These are phyloP conservation scores for Linnemannia hyalina DNA, from an alignment of 192 early-diverging fungal genomes.

Conservation along the genomic window DNA sequence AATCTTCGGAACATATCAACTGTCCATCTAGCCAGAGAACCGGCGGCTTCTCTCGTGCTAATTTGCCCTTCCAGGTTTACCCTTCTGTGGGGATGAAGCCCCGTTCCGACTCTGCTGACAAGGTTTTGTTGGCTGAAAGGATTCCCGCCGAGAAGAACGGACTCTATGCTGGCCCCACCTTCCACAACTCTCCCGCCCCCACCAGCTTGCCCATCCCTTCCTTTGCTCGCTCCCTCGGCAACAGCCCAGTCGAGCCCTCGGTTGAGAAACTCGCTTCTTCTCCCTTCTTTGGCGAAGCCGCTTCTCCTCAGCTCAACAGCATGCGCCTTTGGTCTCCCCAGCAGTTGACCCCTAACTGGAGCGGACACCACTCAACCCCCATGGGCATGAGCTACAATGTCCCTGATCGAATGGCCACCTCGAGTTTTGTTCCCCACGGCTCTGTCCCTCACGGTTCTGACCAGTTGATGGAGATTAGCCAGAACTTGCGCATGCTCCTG, in stretches of 20 bases:
- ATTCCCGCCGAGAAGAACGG: constrained; percentile 24
- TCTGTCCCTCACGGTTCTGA: constrained; percentile 28
- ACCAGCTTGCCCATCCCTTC: constrained; percentile 66
- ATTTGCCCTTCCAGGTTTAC: neutral
- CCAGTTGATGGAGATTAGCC: constrained; percentile 62
- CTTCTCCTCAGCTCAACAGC: constrained; percentile 46
- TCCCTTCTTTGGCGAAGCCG: constrained; percentile 42
- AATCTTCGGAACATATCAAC: neutral
- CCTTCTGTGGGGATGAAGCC: constrained; percentile 14
- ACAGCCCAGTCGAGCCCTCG: constrained; percentile 27
- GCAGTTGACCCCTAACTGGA: neutral
- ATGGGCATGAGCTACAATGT: constrained; percentile 46
- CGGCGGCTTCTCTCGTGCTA: neutral
- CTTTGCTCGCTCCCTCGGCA: constrained; percentile 36
- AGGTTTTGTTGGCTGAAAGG: constrained; percentile 13
- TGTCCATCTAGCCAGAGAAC: neutral
- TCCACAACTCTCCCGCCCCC: constrained; percentile 70
- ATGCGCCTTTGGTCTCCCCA: constrained; percentile 19
- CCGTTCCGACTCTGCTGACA: constrained; percentile 18
- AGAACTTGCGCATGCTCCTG: constrained; percentile 60
- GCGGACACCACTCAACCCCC: constrained; percentile 26
- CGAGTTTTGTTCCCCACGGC: constrained; percentile 36
- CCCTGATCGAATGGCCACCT: constrained; percentile 61
- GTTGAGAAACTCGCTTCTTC: constrained; percentile 21
- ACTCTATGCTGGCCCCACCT: constrained; percentile 69